Conservation (phyloP, 2,329 filamentous ascomycete genomes). For the Trichophyton benhamiae region DNA sequence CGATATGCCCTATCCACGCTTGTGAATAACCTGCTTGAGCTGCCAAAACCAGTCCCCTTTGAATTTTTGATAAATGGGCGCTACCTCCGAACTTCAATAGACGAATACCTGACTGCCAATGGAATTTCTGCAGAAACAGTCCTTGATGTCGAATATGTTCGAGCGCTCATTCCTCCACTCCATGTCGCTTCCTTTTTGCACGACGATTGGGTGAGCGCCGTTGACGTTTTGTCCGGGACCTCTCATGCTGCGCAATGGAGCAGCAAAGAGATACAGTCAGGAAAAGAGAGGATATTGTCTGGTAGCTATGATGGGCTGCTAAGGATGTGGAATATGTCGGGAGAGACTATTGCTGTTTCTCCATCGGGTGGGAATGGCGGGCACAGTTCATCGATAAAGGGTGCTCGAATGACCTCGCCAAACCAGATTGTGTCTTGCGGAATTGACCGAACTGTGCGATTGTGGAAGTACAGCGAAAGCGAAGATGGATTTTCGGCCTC, state of each 20-base stretch:
- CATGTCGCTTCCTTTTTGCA: slow-evolving; percentile 91
- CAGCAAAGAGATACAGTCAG: slow-evolving; percentile 34
- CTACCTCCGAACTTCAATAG: slow-evolving; percentile 77
- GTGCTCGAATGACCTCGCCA: slow-evolving; percentile 69
- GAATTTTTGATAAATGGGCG: slow-evolving; percentile 93
- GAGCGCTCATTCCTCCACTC: slow-evolving; percentile 75
- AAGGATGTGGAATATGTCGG: slow-evolving; percentile 79
- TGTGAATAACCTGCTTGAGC: slow-evolving; percentile 49
- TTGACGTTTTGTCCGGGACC: slow-evolving; percentile 64
- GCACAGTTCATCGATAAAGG: slow-evolving; percentile 64
- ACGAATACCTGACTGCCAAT: slow-evolving; percentile 76
- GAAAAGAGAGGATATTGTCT: slow-evolving; percentile 69
- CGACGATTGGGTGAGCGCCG: slow-evolving; percentile 87
- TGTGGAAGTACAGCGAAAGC: slow-evolving; percentile 77
- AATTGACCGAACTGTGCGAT: slow-evolving; percentile 68
- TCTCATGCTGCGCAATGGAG: slow-evolving; percentile 50
- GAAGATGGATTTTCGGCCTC: slow-evolving; percentile 47
- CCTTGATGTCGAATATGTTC: slow-evolving; percentile 81
- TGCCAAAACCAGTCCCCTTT: slow-evolving; percentile 45
- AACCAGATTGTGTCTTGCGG: slow-evolving; percentile 70
- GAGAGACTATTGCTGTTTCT: slow-evolving; percentile 70
- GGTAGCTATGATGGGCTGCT: slow-evolving; percentile 84
- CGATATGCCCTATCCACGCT: slow-evolving; percentile 50
- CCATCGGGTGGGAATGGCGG: slow-evolving; percentile 53
- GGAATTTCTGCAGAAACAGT: slow-evolving; percentile 83